Conservation (phyloP, 352 stramenopile genomes). For the Phytophthora uliginosa region DNA sequence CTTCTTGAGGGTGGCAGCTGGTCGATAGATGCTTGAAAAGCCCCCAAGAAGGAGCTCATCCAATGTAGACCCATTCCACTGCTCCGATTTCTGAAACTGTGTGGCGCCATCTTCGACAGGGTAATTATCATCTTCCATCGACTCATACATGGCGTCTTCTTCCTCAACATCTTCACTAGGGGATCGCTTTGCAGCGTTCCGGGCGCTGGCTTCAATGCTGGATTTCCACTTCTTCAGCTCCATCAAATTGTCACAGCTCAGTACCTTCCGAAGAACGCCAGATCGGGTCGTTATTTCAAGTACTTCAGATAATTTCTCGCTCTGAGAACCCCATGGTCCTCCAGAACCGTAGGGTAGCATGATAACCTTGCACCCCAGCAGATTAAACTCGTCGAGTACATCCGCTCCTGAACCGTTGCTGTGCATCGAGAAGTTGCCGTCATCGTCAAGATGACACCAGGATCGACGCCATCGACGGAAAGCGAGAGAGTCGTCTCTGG, state of each 20-base stretch:
- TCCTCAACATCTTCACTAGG: constrained; percentile 41
- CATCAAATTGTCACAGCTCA: constrained; percentile 64
- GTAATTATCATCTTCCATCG: constrained; percentile 33
- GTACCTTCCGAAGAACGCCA: constrained; percentile 65
- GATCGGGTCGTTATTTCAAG: constrained; percentile 70
- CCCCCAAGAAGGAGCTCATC: constrained; percentile 73
- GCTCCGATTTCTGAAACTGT: constrained; percentile 15
- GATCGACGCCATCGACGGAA: constrained; percentile 87
- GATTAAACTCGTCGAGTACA: constrained; percentile 73
- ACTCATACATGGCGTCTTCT: constrained; percentile 42
- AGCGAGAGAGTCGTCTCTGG: constrained; percentile 81
- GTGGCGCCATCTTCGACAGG: constrained; percentile 17
- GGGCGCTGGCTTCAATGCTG: constrained; percentile 69
- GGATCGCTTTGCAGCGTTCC: constrained; percentile 48
- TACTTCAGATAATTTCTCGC: constrained; percentile 40
- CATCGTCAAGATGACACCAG: constrained; percentile 84
- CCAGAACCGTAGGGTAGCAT: constrained; percentile 59
- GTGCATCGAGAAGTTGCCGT: constrained; percentile 77
- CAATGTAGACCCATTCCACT: constrained; percentile 37
- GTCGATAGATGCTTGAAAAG: constrained; percentile 78
- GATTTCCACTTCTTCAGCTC: constrained; percentile 82
- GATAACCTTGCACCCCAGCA: constrained; percentile 75
- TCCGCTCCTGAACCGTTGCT: constrained; percentile 75
- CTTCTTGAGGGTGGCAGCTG: constrained; percentile 53
- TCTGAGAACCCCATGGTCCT: constrained; percentile 55